A percentile compares a stretch with the other conserved stretches of the same genome.
Conservation (phyloP, 768 basidiomycete genomes). For the Podaxis sp. region DNA sequence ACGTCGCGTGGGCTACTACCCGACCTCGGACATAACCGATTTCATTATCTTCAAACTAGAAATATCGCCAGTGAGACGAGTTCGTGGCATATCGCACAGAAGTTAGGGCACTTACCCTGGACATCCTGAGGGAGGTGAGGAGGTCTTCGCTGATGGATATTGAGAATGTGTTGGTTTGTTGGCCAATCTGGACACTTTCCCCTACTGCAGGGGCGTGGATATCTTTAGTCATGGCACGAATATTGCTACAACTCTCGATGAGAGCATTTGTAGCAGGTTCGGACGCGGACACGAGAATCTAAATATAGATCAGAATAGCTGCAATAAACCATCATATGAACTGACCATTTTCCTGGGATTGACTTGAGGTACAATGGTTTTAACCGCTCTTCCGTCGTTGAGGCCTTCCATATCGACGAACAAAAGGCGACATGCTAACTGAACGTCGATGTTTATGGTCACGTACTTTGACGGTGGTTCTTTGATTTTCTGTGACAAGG, state of each 20-base stretch:
- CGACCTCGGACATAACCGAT: conserved; percentile 90
- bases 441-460: conserved; percentile 69
- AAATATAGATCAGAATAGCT: conserved; percentile 8
- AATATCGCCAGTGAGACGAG: neutral
- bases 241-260: conserved; percentile 76
- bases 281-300: conserved; percentile 90
- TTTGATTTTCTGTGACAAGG: conserved; percentile 54
- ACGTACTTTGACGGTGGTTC: conserved; percentile 94
- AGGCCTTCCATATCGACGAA: conserved; percentile 97
- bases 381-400: conserved; percentile 95
- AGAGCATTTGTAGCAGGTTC: conserved; percentile 65
- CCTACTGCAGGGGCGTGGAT: conserved; percentile 76
- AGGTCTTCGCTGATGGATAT: conserved; percentile 91
- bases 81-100: neutral
- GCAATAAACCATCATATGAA: conserved; percentile 2
- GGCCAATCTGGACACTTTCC: conserved; percentile 89
- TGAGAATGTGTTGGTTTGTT: conserved; percentile 93
- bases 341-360: conserved; percentile 93
- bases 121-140: conserved; percentile 77
- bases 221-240: conserved; percentile 90
- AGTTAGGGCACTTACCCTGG: conserved; percentile 57
- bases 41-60: conserved; percentile 96
- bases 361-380: conserved; percentile 94
- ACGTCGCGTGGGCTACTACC: conserved; percentile 81
- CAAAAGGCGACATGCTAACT: conserved; percentile 81